These are phyloP conservation scores for Suillus lakei DNA, from an alignment of 768 basidiomycete genomes.

Conservation along the genomic window DNA sequence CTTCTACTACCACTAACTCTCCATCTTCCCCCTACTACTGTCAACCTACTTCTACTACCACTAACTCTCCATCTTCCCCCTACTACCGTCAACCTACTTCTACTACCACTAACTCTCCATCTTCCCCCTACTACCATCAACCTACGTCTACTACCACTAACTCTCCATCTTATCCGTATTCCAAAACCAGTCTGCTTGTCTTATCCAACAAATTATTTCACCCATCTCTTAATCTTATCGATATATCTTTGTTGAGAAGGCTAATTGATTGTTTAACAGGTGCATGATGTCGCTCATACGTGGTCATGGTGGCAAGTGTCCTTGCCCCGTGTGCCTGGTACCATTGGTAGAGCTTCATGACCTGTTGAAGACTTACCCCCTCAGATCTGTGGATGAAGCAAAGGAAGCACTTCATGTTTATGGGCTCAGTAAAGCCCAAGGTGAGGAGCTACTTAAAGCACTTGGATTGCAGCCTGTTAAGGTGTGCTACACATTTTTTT, in stretches of 20 bases:
- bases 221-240: background rate
- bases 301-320: conserved; percentile 32
- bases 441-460: conserved; percentile 25
- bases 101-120: too few species aligned
- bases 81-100: too few species aligned
- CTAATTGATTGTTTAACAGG: conserved; percentile 21
- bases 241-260: too few species aligned
- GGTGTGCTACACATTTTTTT: conserved; percentile 18
- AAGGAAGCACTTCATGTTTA: conserved; percentile 9
- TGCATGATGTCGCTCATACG: conserved; percentile 44
- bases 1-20: too few species aligned
- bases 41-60: too few species aligned
- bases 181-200: too few species aligned
- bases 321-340: conserved; percentile 45
- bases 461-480: conserved; percentile 22
- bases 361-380: conserved; percentile 18
- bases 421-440: conserved; percentile 9
- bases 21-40: too few species aligned
- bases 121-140: too few species aligned
- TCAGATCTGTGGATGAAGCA: conserved; percentile 23
- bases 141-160: too few species aligned
- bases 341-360: conserved; percentile 30
- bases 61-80: too few species aligned
- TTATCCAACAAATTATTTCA: background rate
- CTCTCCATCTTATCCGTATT: too few species aligned